Conservation (phyloP, 257 asterid species). For the Ilex aquifolium region DNA sequence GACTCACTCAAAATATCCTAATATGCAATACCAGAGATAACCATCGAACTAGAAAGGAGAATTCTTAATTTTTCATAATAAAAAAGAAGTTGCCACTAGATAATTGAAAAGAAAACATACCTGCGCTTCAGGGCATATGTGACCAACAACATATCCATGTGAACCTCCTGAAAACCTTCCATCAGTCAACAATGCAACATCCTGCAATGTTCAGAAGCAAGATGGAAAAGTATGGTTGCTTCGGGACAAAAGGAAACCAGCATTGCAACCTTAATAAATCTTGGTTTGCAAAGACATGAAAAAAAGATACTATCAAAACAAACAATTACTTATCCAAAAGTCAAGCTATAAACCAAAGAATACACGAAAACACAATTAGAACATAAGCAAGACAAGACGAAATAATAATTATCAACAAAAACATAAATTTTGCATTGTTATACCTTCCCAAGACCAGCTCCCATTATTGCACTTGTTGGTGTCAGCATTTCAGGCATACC, state of each 20-base stretch:
- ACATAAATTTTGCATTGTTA: neutral
- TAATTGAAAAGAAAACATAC: conserved; percentile 22
- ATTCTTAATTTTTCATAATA: too few relatives aligned
- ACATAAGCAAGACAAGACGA: neutral
- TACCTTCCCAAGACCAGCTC: conserved; percentile 99
- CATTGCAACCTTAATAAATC: neutral
- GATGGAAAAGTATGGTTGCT: too few relatives aligned
- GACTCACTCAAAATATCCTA: too few relatives aligned
- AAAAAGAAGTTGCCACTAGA: neutral
- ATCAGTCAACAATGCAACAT: conserved; percentile 85
- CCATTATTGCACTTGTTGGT: conserved; percentile 98
- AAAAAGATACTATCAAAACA: neutral
- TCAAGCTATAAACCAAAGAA: neutral
- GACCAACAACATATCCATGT: conserved; percentile 98
- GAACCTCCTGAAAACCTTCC: conserved; percentile 99
- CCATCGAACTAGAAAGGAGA: too few relatives aligned
- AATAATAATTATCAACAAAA: conserved; percentile 1
- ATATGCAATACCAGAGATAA: too few relatives aligned
- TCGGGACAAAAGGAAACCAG: too few relatives aligned
- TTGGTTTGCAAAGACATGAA: neutral
- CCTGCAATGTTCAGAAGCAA: conserved; percentile 34
- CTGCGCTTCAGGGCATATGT: conserved; percentile 98
- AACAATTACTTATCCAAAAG: neutral
- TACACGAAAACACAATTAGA: neutral
- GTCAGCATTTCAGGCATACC: conserved; percentile 99